A percentile compares a stretch with the other conserved stretches of the same genome.
These are phyloP conservation scores for Lentinula boryana DNA, from an alignment of 768 basidiomycete species.

Conservation along the genomic window DNA sequence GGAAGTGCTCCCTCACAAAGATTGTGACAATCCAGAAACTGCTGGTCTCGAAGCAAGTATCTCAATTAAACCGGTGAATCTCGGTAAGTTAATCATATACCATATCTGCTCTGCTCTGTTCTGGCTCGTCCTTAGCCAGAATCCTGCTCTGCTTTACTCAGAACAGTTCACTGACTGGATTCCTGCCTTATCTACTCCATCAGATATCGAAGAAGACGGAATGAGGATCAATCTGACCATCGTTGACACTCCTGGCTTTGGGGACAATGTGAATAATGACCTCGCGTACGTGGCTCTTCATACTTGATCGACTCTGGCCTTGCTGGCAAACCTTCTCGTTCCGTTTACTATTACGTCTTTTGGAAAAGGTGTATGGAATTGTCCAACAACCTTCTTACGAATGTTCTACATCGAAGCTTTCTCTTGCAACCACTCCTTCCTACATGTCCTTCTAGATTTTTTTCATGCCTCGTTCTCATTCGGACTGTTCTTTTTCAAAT, in stretches of 20 bases:
- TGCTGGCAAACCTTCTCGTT: background rate
- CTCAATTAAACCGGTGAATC: constrained; percentile 74
- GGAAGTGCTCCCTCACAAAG: constrained; percentile 67
- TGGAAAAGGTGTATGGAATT: background rate
- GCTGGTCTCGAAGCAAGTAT: constrained; percentile 78
- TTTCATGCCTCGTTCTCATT: background rate
- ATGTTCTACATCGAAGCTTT: background rate
- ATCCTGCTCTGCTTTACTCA: no score
- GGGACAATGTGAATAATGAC: constrained; percentile 87
- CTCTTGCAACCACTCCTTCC: background rate
- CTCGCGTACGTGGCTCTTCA: constrained; percentile 50
- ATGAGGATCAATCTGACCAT: constrained; percentile 86
- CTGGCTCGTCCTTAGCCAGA: background rate
- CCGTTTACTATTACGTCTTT: background rate
- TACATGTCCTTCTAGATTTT: background rate
- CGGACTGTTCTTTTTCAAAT: background rate
- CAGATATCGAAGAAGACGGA: constrained; percentile 82
- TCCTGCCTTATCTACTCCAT: background rate
- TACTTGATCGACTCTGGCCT: background rate
- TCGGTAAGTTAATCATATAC: constrained; percentile 39
- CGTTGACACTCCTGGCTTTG: constrained; percentile 91
- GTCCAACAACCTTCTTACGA: background rate
- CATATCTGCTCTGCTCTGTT: background rate
- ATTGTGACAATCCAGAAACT: constrained; percentile 52
- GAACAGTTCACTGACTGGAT: background rate